These are phyloP conservation scores for Passiflora organensis DNA, from an alignment of 345 rosid species.

Conservation along the genomic window DNA sequence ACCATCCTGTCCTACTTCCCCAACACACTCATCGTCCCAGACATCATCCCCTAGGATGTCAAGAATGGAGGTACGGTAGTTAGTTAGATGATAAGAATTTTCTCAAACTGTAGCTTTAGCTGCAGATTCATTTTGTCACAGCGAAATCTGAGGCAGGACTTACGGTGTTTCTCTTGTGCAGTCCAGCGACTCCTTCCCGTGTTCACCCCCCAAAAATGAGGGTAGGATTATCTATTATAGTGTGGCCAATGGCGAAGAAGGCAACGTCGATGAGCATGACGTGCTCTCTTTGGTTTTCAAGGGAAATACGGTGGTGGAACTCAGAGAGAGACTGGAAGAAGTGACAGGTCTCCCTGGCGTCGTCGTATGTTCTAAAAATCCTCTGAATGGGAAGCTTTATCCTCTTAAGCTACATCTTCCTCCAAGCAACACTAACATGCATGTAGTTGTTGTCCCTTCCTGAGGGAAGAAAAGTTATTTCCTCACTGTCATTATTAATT, in stretches of 20 bases:
- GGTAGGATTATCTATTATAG: conserved; percentile 20
- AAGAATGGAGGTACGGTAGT: too few relatives aligned
- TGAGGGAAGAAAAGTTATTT: conserved; percentile 8
- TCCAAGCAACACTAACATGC: conserved; percentile 16
- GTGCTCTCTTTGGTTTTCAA: conserved; percentile 16
- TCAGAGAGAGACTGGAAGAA: conserved; percentile 25
- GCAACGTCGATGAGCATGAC: conserved; percentile 8
- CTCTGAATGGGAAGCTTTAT: conserved; percentile 24
- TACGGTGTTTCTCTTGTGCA: neutral
- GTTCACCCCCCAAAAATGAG: conserved; percentile 6
- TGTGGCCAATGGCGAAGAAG: conserved; percentile 10
- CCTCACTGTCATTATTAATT: too few relatives aligned
- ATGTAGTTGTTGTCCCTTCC: conserved; percentile 22
- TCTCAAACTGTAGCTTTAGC: too few relatives aligned
- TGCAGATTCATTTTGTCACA: too few relatives aligned
- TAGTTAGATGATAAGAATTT: too few relatives aligned
- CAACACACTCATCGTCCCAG: too few relatives aligned
- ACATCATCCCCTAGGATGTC: too few relatives aligned
- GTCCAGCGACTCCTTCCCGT: conserved; percentile 4
- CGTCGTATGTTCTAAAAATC: conserved; percentile 21
- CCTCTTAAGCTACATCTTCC: conserved; percentile 27
- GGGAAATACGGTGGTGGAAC: conserved; percentile 20
- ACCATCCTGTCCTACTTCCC: too few relatives aligned
- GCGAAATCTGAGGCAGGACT: too few relatives aligned
- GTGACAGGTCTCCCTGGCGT: conserved; percentile 17